Percentiles rank a stretch among this genome's conserved stretches.
These are phyloP conservation scores for Geotrichum europaeum DNA, from an alignment of 1,139 yeast genomes.

Conservation along the genomic window DNA sequence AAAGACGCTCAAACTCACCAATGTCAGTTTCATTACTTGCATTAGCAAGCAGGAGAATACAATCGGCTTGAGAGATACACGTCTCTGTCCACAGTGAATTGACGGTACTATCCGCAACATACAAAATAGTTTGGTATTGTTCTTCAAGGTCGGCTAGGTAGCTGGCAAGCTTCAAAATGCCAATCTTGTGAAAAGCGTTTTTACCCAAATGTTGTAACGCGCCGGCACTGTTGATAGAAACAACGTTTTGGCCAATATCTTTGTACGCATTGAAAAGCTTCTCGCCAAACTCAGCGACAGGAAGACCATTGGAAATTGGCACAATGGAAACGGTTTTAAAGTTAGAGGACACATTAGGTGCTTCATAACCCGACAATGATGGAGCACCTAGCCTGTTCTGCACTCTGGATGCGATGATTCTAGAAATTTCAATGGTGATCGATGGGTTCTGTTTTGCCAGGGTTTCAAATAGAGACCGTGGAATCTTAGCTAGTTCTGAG, in stretches of 20 bases:
- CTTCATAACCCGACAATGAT: constrained; percentile 8
- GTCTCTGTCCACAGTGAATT: constrained; percentile 88
- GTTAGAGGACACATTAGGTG: constrained; percentile 35
- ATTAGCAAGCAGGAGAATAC: constrained; percentile 46
- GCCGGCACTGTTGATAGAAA: constrained; percentile 74
- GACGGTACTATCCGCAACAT: constrained; percentile 79
- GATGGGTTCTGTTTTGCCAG: constrained; percentile 81
- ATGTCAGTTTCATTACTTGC: constrained; percentile 59
- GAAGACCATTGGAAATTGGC: constrained; percentile 74
- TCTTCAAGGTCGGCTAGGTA: constrained; percentile 90
- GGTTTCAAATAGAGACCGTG: constrained; percentile 80
- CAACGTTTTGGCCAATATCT: constrained; percentile 66
- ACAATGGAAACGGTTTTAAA: constrained; percentile 80
- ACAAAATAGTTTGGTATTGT: constrained; percentile 75
- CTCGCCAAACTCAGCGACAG: constrained; percentile 78
- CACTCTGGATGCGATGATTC: constrained; percentile 77
- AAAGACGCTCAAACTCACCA: constrained; percentile 78
- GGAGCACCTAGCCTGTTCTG: constrained; percentile 25
- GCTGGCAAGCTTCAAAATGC: constrained; percentile 79
- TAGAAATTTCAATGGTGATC: constrained; percentile 81
- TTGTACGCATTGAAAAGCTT: constrained; percentile 63
- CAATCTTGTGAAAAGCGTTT: constrained; percentile 87
- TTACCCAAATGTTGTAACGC: constrained; percentile 78
- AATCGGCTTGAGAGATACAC: constrained; percentile 92
- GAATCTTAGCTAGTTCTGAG: constrained; percentile 88